phyloP scores from a whole-genome alignment of 2,329 filamentous ascomycete genomes.

The Diaporthe citri region DNA sequence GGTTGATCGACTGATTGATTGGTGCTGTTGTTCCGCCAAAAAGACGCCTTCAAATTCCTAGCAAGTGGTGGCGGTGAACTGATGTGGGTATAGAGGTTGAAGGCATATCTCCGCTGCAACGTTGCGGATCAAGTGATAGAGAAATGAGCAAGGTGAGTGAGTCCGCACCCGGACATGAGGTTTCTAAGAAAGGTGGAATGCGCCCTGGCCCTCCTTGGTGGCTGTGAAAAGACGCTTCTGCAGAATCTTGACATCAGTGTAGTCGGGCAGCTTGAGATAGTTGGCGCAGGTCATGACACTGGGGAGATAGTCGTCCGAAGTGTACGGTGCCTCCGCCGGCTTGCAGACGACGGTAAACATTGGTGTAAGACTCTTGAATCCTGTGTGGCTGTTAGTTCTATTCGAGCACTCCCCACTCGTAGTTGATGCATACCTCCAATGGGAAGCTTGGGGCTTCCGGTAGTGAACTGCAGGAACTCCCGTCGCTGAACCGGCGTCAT shows the following conservation, averaged over 20 bases:
- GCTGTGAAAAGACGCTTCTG: constrained; percentile 84
- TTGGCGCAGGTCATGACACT: constrained; percentile 99
- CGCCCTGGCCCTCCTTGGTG: constrained; percentile 95
- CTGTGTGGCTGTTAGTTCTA: constrained; percentile 60
- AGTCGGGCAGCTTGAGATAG: constrained; percentile 97
- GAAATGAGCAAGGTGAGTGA: neutral
- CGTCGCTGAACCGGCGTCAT: constrained; percentile 80
- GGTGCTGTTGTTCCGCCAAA: constrained; percentile 35
- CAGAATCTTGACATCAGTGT: constrained; percentile 82
- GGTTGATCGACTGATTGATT: constrained; percentile 1
- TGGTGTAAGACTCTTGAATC: constrained; percentile 95
- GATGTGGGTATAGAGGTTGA: constrained; percentile 15
- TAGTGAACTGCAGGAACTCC: constrained; percentile 97
- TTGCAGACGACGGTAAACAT: constrained; percentile 99
- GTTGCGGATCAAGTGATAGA: constrained; percentile 10
- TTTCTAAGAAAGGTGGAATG: constrained; percentile 89
- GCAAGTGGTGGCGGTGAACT: constrained; percentile 29
- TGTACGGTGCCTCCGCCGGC: constrained; percentile 93
- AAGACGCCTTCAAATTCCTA: constrained; percentile 27
- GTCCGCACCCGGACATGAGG: neutral
- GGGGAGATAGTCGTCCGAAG: constrained; percentile 96
- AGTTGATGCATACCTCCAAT: constrained; percentile 84
- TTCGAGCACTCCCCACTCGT: neutral
- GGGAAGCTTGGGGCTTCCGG: constrained; percentile 95
- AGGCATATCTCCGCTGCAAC: constrained; percentile 14